A percentile compares a stretch with the other conserved stretches of the same genome.
Evolutionary conservation across 352 stramenopile genomes (phyloP).

Genomic region (Phytophthora aleatoria): DNA sequence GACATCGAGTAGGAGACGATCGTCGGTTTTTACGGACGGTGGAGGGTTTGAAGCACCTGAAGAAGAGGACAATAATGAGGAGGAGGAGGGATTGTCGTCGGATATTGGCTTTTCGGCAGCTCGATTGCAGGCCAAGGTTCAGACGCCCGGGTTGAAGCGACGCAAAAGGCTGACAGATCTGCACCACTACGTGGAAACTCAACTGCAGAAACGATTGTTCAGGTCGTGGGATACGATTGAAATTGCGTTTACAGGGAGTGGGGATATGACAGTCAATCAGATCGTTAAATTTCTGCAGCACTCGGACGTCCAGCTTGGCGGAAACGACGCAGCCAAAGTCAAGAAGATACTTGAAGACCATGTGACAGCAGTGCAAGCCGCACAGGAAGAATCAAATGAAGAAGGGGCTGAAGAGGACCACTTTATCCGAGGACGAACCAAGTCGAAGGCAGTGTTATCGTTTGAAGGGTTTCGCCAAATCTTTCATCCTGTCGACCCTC

Average conservation of each 20-base stretch:
- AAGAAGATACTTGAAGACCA: constrained; percentile 66
- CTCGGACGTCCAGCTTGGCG: constrained; percentile 70
- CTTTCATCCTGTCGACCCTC: constrained; percentile 58
- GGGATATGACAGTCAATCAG: constrained; percentile 64
- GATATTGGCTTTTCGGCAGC: constrained; percentile 11
- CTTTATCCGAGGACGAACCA: constrained; percentile 15
- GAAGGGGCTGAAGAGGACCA: constrained; percentile 6
- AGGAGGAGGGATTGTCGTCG: constrained; percentile 25
- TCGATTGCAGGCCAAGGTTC: constrained; percentile 15
- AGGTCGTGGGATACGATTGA: constrained; percentile 78
- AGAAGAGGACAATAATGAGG: constrained; percentile 21
- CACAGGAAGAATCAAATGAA: constrained; percentile 10
- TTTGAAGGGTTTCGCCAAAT: constrained; percentile 68
- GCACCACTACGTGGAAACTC: constrained; percentile 64
- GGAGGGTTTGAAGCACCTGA: constrained; percentile 13
- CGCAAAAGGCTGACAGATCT: constrained; percentile 63
- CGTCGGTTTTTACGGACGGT: constrained; percentile 8
- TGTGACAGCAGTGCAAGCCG: constrained; percentile 16
- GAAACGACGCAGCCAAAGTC: constrained; percentile 59
- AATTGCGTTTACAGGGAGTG: constrained; percentile 65
- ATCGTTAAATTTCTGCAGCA: constrained; percentile 77
- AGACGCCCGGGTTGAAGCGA: constrained; percentile 53
- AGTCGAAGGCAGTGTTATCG: constrained; percentile 44
- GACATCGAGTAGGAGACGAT: constrained; percentile 1
- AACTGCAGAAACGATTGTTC: constrained; percentile 71